A percentile compares a stretch with the other conserved stretches of the same genome.
These are phyloP conservation scores for Vitis hybrid DNA, from an alignment of 177 flowering plant genomes.

Conservation along the genomic window DNA sequence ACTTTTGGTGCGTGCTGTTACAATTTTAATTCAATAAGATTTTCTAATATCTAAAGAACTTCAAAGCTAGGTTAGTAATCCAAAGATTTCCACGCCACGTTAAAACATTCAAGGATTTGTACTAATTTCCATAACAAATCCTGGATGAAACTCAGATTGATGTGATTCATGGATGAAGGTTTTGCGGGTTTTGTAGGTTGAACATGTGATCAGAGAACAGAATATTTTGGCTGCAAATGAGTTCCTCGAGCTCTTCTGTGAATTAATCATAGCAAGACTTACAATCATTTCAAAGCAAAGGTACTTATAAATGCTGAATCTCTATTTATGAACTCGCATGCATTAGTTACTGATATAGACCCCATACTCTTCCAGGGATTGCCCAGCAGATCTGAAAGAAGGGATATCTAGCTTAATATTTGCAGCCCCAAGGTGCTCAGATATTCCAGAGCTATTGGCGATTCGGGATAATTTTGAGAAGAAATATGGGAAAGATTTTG, in stretches of 20 bases:
- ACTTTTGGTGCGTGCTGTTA: too few species aligned
- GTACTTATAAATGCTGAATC: constrained; percentile 22
- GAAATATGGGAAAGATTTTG: constrained; percentile 92
- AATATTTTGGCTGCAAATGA: constrained; percentile 93
- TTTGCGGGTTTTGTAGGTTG: constrained; percentile 56
- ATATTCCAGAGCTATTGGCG: constrained; percentile 74
- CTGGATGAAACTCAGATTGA: not conserved
- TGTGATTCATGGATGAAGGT: not conserved
- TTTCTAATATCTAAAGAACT: not conserved
- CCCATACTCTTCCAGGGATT: constrained; percentile 52
- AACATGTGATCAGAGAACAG: constrained; percentile 95
- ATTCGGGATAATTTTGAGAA: constrained; percentile 72
- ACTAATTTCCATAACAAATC: not conserved
- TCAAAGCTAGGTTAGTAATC: not conserved
- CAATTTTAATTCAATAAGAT: too few species aligned
- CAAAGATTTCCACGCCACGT: not conserved
- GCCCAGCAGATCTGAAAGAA: constrained; percentile 95
- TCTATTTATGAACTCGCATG: not conserved
- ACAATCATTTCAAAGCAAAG: constrained; percentile 80
- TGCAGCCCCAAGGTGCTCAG: constrained; percentile 91
- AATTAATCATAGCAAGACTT: constrained; percentile 71
- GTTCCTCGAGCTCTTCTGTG: constrained; percentile 93
- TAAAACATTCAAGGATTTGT: not conserved
- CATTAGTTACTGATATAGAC: not conserved
- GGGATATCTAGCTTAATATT: constrained; percentile 87